Percentiles rank a stretch among this genome's conserved stretches.
Conservation (phyloP, 1,284 basidiomycete genomes). For the Microbotryum silenes-acaulis region DNA sequence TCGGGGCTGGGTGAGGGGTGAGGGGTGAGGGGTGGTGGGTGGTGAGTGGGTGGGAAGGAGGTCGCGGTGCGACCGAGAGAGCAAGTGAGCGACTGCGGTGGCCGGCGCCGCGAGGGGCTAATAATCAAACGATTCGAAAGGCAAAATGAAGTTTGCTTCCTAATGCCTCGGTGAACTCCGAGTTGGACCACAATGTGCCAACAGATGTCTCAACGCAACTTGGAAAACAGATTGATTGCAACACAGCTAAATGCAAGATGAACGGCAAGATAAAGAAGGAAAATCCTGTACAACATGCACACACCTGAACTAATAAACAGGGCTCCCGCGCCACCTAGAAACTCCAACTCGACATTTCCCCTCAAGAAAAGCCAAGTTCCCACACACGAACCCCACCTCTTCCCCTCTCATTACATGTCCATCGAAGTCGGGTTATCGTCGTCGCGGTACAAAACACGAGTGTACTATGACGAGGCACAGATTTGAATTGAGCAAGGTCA, state of each 20-base stretch:
- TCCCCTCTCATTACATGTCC: slow-evolving; percentile 12
- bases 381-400: too few relatives aligned
- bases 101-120: neutral
- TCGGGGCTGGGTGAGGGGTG: slow-evolving; percentile 9
- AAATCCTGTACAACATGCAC: too few relatives aligned
- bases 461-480: slow-evolving; percentile 4
- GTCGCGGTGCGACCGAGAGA: neutral
- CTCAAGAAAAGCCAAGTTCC: too few relatives aligned
- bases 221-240: too few relatives aligned
- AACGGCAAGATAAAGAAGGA: neutral
- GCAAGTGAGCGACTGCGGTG: neutral
- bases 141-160: too few relatives aligned
- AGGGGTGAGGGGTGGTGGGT: slow-evolving; percentile 9
- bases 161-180: too few relatives aligned
- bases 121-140: neutral
- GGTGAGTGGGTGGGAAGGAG: neutral
- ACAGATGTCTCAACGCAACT: too few relatives aligned
- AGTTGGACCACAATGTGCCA: too few relatives aligned
- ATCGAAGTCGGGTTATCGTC: slow-evolving; percentile 14
- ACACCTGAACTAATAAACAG: too few relatives aligned
- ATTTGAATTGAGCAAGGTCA: neutral
- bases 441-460: slow-evolving; percentile 14
- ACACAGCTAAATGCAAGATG: too few relatives aligned
- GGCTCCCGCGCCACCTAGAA: too few relatives aligned
- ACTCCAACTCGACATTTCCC: too few relatives aligned